phyloP scores from a whole-genome alignment of 441 rosid species.

The Euphorbia celastroides region DNA sequence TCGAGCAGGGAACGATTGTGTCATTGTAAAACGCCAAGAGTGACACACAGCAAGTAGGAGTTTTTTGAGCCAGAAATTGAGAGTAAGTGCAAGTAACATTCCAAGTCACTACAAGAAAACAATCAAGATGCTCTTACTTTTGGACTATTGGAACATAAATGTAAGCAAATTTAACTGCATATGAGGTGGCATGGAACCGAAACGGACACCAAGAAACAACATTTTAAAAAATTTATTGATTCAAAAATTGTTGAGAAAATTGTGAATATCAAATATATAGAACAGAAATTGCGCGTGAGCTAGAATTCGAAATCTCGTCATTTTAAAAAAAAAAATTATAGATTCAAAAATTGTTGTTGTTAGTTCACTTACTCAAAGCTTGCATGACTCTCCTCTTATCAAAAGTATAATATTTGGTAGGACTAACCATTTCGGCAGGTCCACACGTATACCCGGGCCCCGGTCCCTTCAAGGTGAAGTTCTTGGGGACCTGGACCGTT shows the following conservation, averaged over 20 bases:
- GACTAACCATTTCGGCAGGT: conserved; percentile 43
- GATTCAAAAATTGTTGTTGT: too few relatives aligned
- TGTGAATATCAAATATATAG: too few relatives aligned
- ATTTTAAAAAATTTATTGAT: too few relatives aligned
- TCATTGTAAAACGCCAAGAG: conserved; percentile 79
- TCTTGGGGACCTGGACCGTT: conserved; percentile 60
- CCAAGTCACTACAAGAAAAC: conserved; percentile 69
- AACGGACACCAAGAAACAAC: too few relatives aligned
- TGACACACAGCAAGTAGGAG: conserved; percentile 81
- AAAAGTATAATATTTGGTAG: conserved; percentile 39
- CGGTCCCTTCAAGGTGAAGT: conserved; percentile 59
- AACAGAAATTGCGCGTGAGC: too few relatives aligned
- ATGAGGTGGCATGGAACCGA: too few relatives aligned
- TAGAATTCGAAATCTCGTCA: too few relatives aligned
- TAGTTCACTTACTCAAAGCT: conserved; percentile 69
- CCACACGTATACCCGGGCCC: conserved; percentile 88
- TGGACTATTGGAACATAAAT: neutral
- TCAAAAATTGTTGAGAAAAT: too few relatives aligned
- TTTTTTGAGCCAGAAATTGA: conserved; percentile 60
- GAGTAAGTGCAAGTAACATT: conserved; percentile 79
- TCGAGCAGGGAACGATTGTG: conserved; percentile 64
- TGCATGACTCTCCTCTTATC: conserved; percentile 74
- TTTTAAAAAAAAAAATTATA: too few relatives aligned
- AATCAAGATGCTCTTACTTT: neutral
- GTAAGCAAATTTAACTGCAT: neutral